Percentiles rank a stretch among this genome's conserved stretches.
These are phyloP conservation scores for Schoenoplectus tabernaemontani DNA, from an alignment of 202 grass and related monocot genomes.

Conservation along the genomic window DNA sequence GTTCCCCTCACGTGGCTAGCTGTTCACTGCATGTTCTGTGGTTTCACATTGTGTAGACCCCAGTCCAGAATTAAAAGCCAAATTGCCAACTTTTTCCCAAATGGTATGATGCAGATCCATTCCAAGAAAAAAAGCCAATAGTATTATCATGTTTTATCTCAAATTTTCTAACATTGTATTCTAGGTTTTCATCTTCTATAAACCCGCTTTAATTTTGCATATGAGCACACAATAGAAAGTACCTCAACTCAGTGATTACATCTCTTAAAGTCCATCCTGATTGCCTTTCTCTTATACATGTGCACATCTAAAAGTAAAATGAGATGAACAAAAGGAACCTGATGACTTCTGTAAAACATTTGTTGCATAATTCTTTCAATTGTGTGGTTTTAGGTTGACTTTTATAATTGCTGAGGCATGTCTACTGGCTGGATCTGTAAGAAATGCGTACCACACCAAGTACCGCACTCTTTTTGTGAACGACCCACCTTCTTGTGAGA, in stretches of 20 bases:
- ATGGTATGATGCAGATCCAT: neutral
- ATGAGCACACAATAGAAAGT: neutral
- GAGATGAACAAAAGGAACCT: neutral
- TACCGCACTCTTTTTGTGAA: slow-evolving; percentile 49
- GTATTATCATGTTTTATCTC: neutral
- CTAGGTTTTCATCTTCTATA: neutral
- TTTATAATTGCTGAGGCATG: slow-evolving; percentile 80
- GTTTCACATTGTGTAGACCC: neutral
- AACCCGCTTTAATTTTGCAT: no score
- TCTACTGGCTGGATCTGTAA: slow-evolving; percentile 71
- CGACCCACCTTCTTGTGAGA: slow-evolving; percentile 49
- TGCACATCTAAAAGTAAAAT: neutral
- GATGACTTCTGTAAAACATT: neutral
- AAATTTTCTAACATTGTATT: neutral
- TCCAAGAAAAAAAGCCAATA: neutral
- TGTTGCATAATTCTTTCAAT: neutral
- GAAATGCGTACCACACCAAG: slow-evolving; percentile 87
- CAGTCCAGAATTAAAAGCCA: neutral
- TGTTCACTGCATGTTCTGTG: neutral
- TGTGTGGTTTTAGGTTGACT: slow-evolving; percentile 39
- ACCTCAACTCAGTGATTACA: neutral
- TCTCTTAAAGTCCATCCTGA: no score
- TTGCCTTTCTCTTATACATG: no score
- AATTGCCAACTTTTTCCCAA: neutral
- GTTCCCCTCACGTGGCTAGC: neutral